phyloP scores from a whole-genome alignment of 2,329 filamentous ascomycete species.

The Hymenoscyphus repandus region DNA sequence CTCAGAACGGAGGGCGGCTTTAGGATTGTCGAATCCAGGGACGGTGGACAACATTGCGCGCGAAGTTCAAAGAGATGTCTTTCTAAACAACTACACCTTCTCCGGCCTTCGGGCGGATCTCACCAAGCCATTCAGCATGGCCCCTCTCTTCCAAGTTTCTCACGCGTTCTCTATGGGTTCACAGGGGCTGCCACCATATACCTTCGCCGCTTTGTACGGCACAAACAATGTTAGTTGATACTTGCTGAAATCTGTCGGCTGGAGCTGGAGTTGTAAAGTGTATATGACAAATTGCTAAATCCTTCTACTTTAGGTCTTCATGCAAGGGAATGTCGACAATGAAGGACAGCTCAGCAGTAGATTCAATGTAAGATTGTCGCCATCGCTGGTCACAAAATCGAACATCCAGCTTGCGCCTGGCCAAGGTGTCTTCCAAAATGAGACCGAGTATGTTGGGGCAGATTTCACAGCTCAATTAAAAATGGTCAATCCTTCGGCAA shows the following conservation, averaged over 20 bases:
- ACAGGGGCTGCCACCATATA: conserved; percentile 88
- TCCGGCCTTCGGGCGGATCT: conserved; percentile 91
- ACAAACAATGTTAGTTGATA: conserved; percentile 70
- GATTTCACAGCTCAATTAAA: conserved; percentile 95
- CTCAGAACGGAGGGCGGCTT: conserved; percentile 76
- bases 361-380: conserved; percentile 88
- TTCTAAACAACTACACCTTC: conserved; percentile 96
- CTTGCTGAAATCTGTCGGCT: not conserved
- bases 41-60: conserved; percentile 83
- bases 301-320: conserved; percentile 66
- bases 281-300: not conserved
- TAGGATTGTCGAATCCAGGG: conserved; percentile 88
- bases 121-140: conserved; percentile 92
- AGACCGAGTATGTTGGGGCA: conserved; percentile 89
- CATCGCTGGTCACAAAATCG: conserved; percentile 76
- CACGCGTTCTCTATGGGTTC: conserved; percentile 93
- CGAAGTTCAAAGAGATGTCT: conserved; percentile 94
- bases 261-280: not conserved
- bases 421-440: conserved; percentile 86
- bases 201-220: conserved; percentile 89
- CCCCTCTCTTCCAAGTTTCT: conserved; percentile 92
- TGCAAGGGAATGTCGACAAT: conserved; percentile 93
- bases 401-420: conserved; percentile 79
- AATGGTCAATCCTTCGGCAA: conserved; percentile 87
- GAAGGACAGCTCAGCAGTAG: conserved; percentile 81